Conservation (phyloP, 2,329 filamentous ascomycete species). For the Mollisiaceae sp. region DNA sequence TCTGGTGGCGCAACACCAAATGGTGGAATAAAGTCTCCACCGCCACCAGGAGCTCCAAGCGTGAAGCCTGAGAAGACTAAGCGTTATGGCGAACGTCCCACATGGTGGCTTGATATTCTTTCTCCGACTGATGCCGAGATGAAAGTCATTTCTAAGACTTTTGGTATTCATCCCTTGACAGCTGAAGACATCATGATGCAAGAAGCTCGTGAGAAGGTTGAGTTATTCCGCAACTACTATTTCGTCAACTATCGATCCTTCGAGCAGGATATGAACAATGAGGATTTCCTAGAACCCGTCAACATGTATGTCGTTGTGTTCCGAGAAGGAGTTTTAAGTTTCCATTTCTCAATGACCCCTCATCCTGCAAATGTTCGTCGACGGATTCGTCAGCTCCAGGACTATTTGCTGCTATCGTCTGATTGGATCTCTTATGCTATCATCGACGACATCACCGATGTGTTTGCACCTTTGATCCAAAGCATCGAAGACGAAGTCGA, state of each 20-base stretch:
- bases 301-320: slow-evolving; percentile 99
- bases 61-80: slow-evolving; percentile 49
- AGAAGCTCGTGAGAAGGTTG: slow-evolving; percentile 96
- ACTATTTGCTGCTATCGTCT: slow-evolving; percentile 89
- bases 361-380: slow-evolving; percentile 95
- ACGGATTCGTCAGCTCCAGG: slow-evolving; percentile 88
- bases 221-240: slow-evolving; percentile 96
- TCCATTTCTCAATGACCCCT: slow-evolving; percentile 95
- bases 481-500: slow-evolving; percentile 96
- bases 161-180: slow-evolving; percentile 94
- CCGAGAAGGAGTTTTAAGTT: slow-evolving; percentile 91
- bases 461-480: slow-evolving; percentile 90
- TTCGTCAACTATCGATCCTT: slow-evolving; percentile 99
- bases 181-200: slow-evolving; percentile 97
- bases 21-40: slow-evolving; percentile 27
- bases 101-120: slow-evolving; percentile 95
- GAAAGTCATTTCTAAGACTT: slow-evolving; percentile 89
- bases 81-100: slow-evolving; percentile 80
- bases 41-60: slow-evolving; percentile 9
- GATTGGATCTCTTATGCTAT: slow-evolving; percentile 99
- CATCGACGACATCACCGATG: slow-evolving; percentile 98
- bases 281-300: slow-evolving; percentile 91
- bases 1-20: slow-evolving; percentile 37
- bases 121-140: slow-evolving; percentile 93
- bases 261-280: slow-evolving; percentile 88